These are phyloP conservation scores for Oryza glumipatula DNA, from an alignment of 176 grass and related monocot genomes.

Conservation along the genomic window DNA sequence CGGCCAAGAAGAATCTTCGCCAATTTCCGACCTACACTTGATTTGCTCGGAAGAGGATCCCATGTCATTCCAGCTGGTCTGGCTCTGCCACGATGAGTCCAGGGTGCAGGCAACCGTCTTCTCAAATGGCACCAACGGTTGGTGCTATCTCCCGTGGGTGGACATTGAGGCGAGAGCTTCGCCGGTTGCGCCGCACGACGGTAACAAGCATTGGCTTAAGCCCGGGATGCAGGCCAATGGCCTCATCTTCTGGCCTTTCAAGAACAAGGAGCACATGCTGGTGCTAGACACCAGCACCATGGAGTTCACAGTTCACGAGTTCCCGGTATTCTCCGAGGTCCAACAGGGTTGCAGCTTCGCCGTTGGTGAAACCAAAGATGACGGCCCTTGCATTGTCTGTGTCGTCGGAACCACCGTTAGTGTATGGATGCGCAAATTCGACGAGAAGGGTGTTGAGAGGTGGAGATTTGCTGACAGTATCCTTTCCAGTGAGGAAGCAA, in stretches of 20 bases:
- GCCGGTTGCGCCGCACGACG: background rate
- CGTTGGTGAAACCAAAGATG: too few species aligned
- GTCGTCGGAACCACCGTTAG: too few species aligned
- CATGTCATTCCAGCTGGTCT: background rate
- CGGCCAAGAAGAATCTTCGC: background rate
- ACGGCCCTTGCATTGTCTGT: too few species aligned
- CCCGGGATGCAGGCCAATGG: background rate
- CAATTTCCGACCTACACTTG: background rate
- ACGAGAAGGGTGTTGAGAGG: too few species aligned
- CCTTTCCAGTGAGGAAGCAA: background rate
- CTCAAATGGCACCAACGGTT: constrained; percentile 2
- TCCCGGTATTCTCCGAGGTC: too few species aligned
- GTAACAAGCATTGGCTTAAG: background rate
- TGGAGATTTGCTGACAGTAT: background rate
- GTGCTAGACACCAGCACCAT: background rate
- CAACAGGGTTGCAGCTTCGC: too few species aligned
- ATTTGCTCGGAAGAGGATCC: background rate
- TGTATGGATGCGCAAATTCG: too few species aligned
- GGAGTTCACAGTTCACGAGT: background rate
- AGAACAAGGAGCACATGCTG: background rate
- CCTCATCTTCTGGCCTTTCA: background rate
- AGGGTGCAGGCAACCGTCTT: constrained; percentile 6
- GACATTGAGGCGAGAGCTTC: background rate
- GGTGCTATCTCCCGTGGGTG: background rate
- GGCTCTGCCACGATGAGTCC: background rate